Evolutionary conservation across 306 rosid species (phyloP).

Genomic region (Ormosia semicastrata): DNA sequence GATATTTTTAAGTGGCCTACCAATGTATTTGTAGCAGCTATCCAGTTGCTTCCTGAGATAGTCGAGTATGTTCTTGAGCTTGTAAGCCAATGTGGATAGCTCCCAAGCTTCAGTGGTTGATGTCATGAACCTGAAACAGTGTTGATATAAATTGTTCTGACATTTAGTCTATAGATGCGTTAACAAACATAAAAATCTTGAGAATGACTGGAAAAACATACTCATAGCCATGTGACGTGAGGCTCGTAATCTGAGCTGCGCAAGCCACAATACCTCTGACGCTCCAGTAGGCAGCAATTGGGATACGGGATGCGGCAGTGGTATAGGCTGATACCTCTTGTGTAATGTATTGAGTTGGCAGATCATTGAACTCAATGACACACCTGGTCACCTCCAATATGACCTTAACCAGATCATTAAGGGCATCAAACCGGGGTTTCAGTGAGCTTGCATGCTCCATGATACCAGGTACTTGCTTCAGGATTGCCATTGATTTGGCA

Average conservation of each 20-base stretch:
- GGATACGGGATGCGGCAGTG: slow-evolving; percentile 36
- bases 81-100: slow-evolving; percentile 61
- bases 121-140: slow-evolving; percentile 46
- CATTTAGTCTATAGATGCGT: not conserved
- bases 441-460: slow-evolving; percentile 33
- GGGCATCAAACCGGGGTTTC: slow-evolving; percentile 52
- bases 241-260: slow-evolving; percentile 44
- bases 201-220: slow-evolving; percentile 24
- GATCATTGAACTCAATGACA: slow-evolving; percentile 39
- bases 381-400: slow-evolving; percentile 46
- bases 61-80: slow-evolving; percentile 49
- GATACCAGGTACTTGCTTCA: slow-evolving; percentile 49
- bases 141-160: not conserved
- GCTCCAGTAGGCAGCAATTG: slow-evolving; percentile 48
- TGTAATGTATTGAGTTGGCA: slow-evolving; percentile 40
- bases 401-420: slow-evolving; percentile 39
- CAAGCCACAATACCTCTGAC: slow-evolving; percentile 44
- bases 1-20: slow-evolving; percentile 24
- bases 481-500: slow-evolving; percentile 52
- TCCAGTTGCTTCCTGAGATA: slow-evolving; percentile 53
- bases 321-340: slow-evolving; percentile 31
- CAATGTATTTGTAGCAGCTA: slow-evolving; percentile 41
- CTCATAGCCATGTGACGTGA: slow-evolving; percentile 51
- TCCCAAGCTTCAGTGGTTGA: slow-evolving; percentile 66
- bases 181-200: not conserved